Base-by-base conservation (phyloP, 805 yeast genomes). In the Wickerhamomyces ciferrii region DNA sequence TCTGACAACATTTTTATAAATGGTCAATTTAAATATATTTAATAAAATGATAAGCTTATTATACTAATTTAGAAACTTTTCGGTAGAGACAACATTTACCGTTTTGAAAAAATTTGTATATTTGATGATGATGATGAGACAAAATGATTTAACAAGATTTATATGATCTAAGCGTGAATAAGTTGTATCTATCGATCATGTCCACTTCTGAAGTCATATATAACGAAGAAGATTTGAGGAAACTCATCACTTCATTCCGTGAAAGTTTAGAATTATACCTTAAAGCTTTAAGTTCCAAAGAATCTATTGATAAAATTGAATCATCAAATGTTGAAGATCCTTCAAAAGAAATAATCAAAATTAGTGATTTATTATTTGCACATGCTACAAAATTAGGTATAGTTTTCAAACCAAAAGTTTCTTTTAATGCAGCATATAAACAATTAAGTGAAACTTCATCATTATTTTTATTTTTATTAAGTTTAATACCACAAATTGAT, bases 321-420 rank as follows among this genome's bases (percentile, higher is more conserved):
- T 42, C 68, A 15, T 62, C 74, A 14, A 49, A 48, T 23, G 69
- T 80, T 2, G 66, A 58, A 7, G 53, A 67, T 7, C 84, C 87
- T 3, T 53, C 79, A 9, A 68, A 65, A 6, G 96, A 88, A 54
- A 55, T 87, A 15, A 62, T 58, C 5, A 89, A 88, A 59, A 56
- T 86, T 7, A 61, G 79, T 18, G 71, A 76, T 47, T 66, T 88
- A 36, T 69, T 84, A 9, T 81, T 74, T 61, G 90, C 96, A 1
- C 90, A 87, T 59, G 72, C 84, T 2, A 88, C 96, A 2, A 87
- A 87, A 60, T 68, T 87, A 6, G 91, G 90, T 1, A 73, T 84
- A 24, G 76, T 84, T 0, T 84, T 81, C 67, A 80, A 79, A 54
- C 82, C 87, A 2, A 81, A 81, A 1, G 72, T 77, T 39, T 65